Evolutionary conservation across 805 yeast species (phyloP).

Genomic region (Starmerella floris): DNA sequence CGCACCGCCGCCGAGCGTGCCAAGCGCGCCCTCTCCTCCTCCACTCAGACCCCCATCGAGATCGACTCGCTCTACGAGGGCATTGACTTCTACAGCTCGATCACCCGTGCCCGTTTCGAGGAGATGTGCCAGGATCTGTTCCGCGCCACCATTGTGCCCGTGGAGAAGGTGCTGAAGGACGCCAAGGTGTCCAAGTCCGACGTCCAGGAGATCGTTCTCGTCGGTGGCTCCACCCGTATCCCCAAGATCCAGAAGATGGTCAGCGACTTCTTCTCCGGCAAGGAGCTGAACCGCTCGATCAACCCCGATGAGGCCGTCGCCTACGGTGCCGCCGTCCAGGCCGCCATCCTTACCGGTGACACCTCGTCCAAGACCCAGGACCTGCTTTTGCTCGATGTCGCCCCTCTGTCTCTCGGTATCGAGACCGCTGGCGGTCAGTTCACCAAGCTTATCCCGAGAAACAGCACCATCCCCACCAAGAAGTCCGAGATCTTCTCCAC

Average conservation of each 20-base stretch:
- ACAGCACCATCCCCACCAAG: conserved; percentile 95
- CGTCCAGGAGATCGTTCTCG: conserved; percentile 84
- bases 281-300: conserved; percentile 91
- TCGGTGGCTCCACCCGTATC: conserved; percentile 97
- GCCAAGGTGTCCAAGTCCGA: conserved; percentile 79
- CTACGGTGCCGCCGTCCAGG: conserved; percentile 98
- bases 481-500: conserved; percentile 95
- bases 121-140: conserved; percentile 87
- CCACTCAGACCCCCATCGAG: conserved; percentile 89
- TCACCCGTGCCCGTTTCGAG: conserved; percentile 96
- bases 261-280: conserved; percentile 92
- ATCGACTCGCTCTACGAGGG: conserved; percentile 92
- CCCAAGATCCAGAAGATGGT: conserved; percentile 94
- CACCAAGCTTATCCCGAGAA: conserved; percentile 97
- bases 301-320: conserved; percentile 99
- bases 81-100: conserved; percentile 87
- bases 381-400: conserved; percentile 85
- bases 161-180: conserved; percentile 86
- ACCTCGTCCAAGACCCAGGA: conserved; percentile 94
- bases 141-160: conserved; percentile 90
- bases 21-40: conserved; percentile 93
- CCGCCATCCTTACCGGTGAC: conserved; percentile 92
- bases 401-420: conserved; percentile 94
- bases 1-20: conserved; percentile 99
- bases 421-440: conserved; percentile 99